phyloP scores from a whole-genome alignment of 805 yeast genomes.

The Starmerella gropengiesseri region DNA sequence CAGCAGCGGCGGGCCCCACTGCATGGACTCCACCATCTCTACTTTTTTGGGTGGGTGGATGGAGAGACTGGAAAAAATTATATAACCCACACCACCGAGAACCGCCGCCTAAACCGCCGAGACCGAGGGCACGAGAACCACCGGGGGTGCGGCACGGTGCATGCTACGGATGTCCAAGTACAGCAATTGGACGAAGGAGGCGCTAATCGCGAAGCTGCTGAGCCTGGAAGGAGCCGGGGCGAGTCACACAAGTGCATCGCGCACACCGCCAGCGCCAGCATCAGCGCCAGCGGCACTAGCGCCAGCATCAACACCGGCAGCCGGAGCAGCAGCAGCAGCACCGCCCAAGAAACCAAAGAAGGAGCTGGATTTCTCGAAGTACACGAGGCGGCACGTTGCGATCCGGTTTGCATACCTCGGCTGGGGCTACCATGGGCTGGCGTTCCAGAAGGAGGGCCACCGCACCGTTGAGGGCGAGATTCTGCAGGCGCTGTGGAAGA shows the following conservation, averaged over 20 bases:
- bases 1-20: constrained; percentile 24
- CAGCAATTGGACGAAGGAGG: constrained; percentile 48
- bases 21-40: constrained; percentile 12
- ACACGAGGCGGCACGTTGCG: constrained; percentile 59
- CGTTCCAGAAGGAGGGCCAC: constrained; percentile 64
- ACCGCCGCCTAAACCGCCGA: no score
- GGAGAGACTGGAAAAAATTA: constrained; percentile 11
- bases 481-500: constrained; percentile 55
- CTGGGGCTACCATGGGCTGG: constrained; percentile 89
- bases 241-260: neutral
- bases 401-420: constrained; percentile 76
- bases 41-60: neutral
- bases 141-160: neutral
- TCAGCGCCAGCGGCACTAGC: neutral
- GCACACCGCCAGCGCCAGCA: neutral
- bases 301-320: neutral
- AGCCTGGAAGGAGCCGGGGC: constrained; percentile 39
- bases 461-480: constrained; percentile 81
- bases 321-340: neutral
- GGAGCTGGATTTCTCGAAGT: constrained; percentile 55
- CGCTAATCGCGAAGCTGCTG: constrained; percentile 45
- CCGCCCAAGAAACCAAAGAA: constrained; percentile 31
- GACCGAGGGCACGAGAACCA: neutral
- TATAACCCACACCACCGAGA: neutral
- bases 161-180: constrained; percentile 16